phyloP scores from a whole-genome alignment of 805 yeast genomes.

The Candida nonsorbophila region DNA sequence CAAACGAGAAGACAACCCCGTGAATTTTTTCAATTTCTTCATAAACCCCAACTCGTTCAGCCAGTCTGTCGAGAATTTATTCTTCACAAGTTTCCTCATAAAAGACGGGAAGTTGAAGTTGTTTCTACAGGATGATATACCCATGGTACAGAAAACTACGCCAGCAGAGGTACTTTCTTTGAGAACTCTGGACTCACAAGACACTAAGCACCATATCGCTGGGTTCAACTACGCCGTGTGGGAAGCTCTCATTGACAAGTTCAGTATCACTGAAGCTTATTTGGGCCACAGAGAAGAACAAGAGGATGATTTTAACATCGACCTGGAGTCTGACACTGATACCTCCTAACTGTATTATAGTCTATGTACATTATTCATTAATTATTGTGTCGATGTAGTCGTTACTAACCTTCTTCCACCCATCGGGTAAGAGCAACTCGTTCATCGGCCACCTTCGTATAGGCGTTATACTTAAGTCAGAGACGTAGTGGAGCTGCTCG shows the following conservation, averaged over 20 bases:
- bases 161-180: conserved; percentile 19
- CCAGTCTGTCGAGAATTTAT: conserved; percentile 79
- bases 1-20: conserved; percentile 19
- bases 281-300: conserved; percentile 37
- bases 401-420: conserved; percentile 38
- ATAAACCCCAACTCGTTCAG: conserved; percentile 73
- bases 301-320: conserved; percentile 20
- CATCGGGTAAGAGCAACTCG: conserved; percentile 43
- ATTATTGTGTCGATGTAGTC: conserved; percentile 10
- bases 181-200: conserved; percentile 16
- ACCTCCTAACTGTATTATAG: not conserved
- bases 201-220: conserved; percentile 62
- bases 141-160: conserved; percentile 35
- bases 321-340: conserved; percentile 3
- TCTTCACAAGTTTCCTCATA: conserved; percentile 74
- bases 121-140: conserved; percentile 41
- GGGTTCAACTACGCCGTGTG: conserved; percentile 65
- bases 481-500: conserved; percentile 45
- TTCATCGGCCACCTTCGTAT: conserved; percentile 78
- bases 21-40: conserved; percentile 61
- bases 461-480: conserved; percentile 57
- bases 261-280: conserved; percentile 51
- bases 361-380: conserved; percentile 2
- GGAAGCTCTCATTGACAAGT: conserved; percentile 49
- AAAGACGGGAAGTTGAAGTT: conserved; percentile 63